Base-by-base conservation (phyloP, 768 basidiomycete species). In the Sarcodon aspratus region DNA sequence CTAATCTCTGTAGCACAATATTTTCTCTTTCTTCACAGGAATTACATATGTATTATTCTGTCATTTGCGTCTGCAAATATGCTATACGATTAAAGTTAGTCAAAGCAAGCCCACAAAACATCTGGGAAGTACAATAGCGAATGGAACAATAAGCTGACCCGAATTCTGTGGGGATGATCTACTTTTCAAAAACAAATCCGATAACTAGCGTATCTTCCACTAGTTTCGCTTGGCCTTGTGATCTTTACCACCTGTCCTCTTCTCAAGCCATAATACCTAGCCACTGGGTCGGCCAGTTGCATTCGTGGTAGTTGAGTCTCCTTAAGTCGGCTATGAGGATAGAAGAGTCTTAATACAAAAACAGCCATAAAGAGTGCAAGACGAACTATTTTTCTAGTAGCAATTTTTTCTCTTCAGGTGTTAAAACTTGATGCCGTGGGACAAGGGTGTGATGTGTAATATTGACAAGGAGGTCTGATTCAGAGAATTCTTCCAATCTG, bases 161-260 rank as follows among this genome's bases (percentile, higher is more conserved):
- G 21, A 27, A 27, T 27, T 27, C n/a, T 27, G 21, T 27, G 21
- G 21, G n/a, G 21, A 27, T 27, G 5, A 5, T 27, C 21, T 27
- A 27, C 21, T 27, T 27, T 38, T 66, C 71, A 88, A 67, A 88
- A 91, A 69, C 88, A 90, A 63, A 92, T 88, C 53, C 89, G 85
- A 71, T 92, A 92, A 61, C 88, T 91, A 47, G 89, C 85, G 58
- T 92, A 94, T 51, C 90, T 80, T 46, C 95, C 95, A 54, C 86
- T 89, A 13, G 96, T 99, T 73, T 98, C 96, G 66, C 89, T 93
- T 27, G 93, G 89, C 59, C 96, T 74, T 51, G 87, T 97, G 59
- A 99, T 98, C 73, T 96, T 97, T 66, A 99, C 96, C 44, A 99
- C 96, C 64, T 95, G 91, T 27, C 95, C 94, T 45, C 96, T 79